phyloP scores from a whole-genome alignment of 495 filamentous ascomycete genomes.

The Achaetomiella virescens region DNA sequence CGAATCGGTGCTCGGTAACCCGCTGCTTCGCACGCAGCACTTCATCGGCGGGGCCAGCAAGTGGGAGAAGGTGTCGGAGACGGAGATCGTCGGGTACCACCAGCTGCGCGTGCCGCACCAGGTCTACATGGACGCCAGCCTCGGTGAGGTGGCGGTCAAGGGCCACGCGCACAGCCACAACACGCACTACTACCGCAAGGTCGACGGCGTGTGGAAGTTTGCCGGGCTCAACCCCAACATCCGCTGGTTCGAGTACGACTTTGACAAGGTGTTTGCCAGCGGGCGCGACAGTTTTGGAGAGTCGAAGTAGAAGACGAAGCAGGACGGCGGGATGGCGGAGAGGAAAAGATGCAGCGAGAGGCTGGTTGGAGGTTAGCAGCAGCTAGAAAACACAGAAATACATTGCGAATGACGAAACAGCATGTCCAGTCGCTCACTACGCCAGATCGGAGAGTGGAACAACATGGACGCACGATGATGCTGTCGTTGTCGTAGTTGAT shows the following conservation, averaged over 20 bases:
- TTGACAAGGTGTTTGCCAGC: constrained; percentile 43
- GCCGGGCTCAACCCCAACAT: constrained; percentile 67
- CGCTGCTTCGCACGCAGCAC: constrained; percentile 67
- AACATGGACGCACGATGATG: too few species aligned
- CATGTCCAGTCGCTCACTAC: too few species aligned
- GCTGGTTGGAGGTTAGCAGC: too few species aligned
- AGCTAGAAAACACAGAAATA: too few species aligned
- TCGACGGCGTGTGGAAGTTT: constrained; percentile 77
- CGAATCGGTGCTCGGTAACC: constrained; percentile 62
- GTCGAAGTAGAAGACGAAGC: neutral
- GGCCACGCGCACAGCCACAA: constrained; percentile 67
- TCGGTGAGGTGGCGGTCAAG: constrained; percentile 49
- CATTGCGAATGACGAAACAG: too few species aligned
- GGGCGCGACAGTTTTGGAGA: constrained; percentile 42
- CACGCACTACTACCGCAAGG: constrained; percentile 66
- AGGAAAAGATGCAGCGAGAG: too few species aligned
- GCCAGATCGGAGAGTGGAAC: too few species aligned
- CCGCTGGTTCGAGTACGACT: constrained; percentile 67
- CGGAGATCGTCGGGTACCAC: constrained; percentile 64
- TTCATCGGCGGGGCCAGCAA: constrained; percentile 62
- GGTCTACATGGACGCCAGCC: constrained; percentile 51
- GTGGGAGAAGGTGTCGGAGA: constrained; percentile 66
- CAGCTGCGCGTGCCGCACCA: constrained; percentile 72
- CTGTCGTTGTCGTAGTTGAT: too few species aligned
- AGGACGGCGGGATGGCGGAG: neutral